Percentiles rank a stretch among this genome's conserved stretches.
phyloP scores from a whole-genome alignment of 2,329 filamentous ascomycete species.

The Parastagonospora nodorum region DNA sequence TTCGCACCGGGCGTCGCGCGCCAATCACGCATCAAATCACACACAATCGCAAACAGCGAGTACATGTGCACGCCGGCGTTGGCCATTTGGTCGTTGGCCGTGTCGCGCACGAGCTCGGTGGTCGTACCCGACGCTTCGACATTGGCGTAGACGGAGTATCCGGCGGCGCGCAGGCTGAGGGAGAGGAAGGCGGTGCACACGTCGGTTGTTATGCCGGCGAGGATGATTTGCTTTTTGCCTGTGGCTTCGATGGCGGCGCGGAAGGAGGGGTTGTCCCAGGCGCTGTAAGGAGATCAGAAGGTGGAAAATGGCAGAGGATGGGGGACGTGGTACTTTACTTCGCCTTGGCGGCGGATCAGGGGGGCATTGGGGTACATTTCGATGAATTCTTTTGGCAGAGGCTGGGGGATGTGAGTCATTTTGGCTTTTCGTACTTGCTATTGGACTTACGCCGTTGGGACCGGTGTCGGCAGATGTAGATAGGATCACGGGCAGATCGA shows the following conservation, averaged over 20 bases:
- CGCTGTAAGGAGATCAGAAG: constrained; percentile 39
- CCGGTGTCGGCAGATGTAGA: constrained; percentile 72
- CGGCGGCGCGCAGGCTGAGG: constrained; percentile 70
- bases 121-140: constrained; percentile 73
- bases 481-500: constrained; percentile 71
- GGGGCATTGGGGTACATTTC: constrained; percentile 70
- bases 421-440: neutral
- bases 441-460: constrained; percentile 62
- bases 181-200: constrained; percentile 77
- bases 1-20: constrained; percentile 56
- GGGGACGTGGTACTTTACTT: constrained; percentile 60
- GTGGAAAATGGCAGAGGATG: neutral
- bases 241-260: constrained; percentile 67
- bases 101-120: constrained; percentile 63
- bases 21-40: constrained; percentile 75
- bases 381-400: constrained; percentile 70
- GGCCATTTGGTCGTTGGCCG: constrained; percentile 70
- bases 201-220: constrained; percentile 75
- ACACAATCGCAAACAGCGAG: constrained; percentile 66
- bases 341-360: constrained; percentile 69
- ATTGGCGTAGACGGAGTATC: constrained; percentile 76
- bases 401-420: constrained; percentile 25
- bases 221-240: constrained; percentile 70
- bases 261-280: constrained; percentile 77
- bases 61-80: constrained; percentile 69